Conservation (phyloP, 805 yeast species). For the Yarrowia sp. region DNA sequence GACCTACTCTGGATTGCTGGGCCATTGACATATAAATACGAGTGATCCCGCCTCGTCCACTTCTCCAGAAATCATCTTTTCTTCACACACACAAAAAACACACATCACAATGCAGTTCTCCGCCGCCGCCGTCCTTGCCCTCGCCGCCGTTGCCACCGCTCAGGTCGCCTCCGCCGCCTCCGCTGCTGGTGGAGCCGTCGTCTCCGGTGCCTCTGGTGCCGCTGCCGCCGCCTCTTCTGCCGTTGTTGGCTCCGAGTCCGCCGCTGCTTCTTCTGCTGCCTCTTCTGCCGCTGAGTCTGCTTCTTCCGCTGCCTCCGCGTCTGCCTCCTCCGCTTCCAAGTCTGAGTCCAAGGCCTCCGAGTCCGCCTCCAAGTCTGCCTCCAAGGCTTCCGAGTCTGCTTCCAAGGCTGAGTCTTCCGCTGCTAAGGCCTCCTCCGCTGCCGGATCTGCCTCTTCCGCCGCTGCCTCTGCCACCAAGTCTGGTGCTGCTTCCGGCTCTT, state of each 20-base stretch:
- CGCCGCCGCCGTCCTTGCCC: constrained; percentile 35
- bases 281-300: constrained; percentile 28
- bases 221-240: constrained; percentile 38
- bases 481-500: constrained; percentile 4
- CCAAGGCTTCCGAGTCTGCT: constrained; percentile 20
- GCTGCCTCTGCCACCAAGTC: constrained; percentile 28
- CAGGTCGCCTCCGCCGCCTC: constrained; percentile 29
- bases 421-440: constrained; percentile 15
- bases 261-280: constrained; percentile 38
- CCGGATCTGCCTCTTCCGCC: constrained; percentile 28
- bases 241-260: constrained; percentile 32
- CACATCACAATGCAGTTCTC: constrained; percentile 37
- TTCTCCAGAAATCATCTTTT: background rate
- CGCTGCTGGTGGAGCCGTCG: constrained; percentile 31
- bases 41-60: constrained; percentile 1
- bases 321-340: constrained; percentile 29
- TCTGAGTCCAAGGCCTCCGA: constrained; percentile 12
- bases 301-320: constrained; percentile 19
- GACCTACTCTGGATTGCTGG: constrained; percentile 13
- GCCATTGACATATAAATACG: constrained; percentile 31
- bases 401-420: constrained; percentile 26
- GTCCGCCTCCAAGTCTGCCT: constrained; percentile 31
- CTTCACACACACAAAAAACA: constrained; percentile 20
- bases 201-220: constrained; percentile 40
- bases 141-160: constrained; percentile 33